phyloP scores from a whole-genome alignment of 164 flowering plant species.

The Magnolia officinalis region DNA sequence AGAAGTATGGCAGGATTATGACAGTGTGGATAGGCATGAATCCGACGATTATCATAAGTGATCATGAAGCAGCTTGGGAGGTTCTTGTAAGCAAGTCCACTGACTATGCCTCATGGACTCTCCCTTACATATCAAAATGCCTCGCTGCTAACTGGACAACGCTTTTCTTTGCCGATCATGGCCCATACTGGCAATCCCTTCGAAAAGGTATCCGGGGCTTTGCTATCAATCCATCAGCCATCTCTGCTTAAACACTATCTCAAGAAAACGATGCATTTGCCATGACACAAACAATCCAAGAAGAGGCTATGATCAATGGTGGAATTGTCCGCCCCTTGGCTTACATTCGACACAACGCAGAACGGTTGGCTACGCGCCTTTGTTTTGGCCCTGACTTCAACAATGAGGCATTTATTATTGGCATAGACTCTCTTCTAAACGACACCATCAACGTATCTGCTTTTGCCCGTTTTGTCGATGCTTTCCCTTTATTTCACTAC shows the following conservation, averaged over 20 bases:
- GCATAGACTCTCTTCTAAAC: slow-evolving; percentile 6
- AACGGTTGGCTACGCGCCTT: no score
- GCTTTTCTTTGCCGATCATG: no score
- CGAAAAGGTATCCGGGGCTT: neutral
- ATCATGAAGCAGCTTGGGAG: slow-evolving; percentile 11
- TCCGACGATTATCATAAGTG: slow-evolving; percentile 5
- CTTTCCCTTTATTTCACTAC: slow-evolving; percentile 8
- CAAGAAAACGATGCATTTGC: no score
- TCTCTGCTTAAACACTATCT: no score
- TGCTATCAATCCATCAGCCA: no score
- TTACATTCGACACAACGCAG: no score
- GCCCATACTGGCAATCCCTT: no score
- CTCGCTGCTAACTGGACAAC: neutral
- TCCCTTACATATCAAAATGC: neutral
- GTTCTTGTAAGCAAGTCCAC: slow-evolving; percentile 8
- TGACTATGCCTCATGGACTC: slow-evolving; percentile 1
- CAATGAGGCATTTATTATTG: neutral
- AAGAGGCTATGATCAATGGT: no score
- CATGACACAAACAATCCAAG: no score
- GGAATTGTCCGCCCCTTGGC: no score
- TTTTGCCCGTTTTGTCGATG: slow-evolving; percentile 6
- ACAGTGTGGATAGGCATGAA: slow-evolving; percentile 6
- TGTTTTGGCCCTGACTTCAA: neutral
- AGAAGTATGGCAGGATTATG: neutral
- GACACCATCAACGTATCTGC: slow-evolving; percentile 8